Evolutionary conservation across 2,329 filamentous ascomycete genomes (phyloP).

Genomic region (Cordyceps tenuipes): DNA sequence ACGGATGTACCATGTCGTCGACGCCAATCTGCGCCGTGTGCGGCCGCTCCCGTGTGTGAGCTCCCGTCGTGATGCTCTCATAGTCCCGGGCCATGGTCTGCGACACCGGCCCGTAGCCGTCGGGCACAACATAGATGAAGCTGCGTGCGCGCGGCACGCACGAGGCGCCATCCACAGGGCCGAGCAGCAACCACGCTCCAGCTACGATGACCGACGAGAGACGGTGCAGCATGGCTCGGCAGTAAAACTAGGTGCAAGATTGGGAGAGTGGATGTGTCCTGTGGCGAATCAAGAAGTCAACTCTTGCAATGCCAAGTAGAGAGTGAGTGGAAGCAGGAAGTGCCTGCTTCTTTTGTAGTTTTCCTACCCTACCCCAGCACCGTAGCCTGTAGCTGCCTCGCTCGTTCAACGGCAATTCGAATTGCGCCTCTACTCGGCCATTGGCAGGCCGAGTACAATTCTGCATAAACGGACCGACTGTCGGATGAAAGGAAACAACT

Average conservation of each 20-base stretch:
- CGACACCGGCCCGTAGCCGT: constrained; percentile 23
- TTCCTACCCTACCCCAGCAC: background rate
- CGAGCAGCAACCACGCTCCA: background rate
- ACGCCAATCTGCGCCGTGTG: constrained; percentile 16
- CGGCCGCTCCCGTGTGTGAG: constrained; percentile 14
- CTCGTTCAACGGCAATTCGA: background rate
- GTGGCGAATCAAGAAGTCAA: background rate
- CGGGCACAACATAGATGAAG: constrained; percentile 26
- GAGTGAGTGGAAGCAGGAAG: background rate
- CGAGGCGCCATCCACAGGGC: background rate
- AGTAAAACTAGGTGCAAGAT: background rate
- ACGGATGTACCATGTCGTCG: constrained; percentile 17
- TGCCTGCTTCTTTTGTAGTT: background rate
- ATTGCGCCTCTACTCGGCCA: too few relatives aligned
- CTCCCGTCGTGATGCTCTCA: constrained; percentile 15
- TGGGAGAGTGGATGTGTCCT: background rate
- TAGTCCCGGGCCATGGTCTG: constrained; percentile 23
- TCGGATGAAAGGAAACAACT: background rate
- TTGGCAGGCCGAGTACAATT: background rate
- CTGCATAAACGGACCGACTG: background rate
- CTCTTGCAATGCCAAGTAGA: background rate
- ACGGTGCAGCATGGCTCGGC: background rate
- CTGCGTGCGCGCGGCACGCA: background rate
- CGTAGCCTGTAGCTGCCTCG: background rate
- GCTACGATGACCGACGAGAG: background rate